Evolutionary conservation across 2,329 filamentous ascomycete genomes (phyloP), one percentile per base, ranked within the genome.

Genomic region (Phialophora tarda): DNA sequence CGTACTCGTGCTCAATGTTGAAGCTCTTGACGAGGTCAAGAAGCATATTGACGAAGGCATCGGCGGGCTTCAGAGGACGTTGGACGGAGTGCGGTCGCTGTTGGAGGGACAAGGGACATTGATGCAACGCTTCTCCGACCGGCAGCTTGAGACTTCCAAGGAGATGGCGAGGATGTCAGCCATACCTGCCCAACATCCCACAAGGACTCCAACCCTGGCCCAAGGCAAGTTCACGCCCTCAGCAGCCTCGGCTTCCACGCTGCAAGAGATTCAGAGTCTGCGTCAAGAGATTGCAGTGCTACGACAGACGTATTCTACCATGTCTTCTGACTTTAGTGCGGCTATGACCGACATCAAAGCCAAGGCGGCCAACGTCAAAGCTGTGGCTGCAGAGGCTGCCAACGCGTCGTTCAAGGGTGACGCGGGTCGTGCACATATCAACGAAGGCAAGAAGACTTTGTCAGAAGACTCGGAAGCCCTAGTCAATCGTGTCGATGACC

Each of bases 11-110:
- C 82, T 99, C 50, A 99, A 99, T 73, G 86, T 98, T 0, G 95
- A 99, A 75, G 87, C 90, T 17, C 84, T 99, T 4, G 95, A 99
- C 76, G 95, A 99, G 78, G 93, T 99, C 44, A 98, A 98, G 80
- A 89, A 89, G 57, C 95, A 98, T 75, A 93, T 99, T 71, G 95
- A 99, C 70, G 94, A 99, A 71, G 92, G 93, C 50, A 84, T 99
- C 59, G 89, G 89, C 10, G 88, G 89, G 6, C 82, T 99, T 58
- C 91, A 89, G 71, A 87, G 88, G 64, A 85, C 97, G 32, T 88
- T 99, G n/a, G 91, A 96, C 73, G 89, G 91, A 64, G 88, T 99
- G 65, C 92, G 91, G 77, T 90, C 91, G 61, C 89, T 91, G 51
- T 85, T 99, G 10, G 90, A 93, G 64, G 91, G 93, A 54, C 95